Evolutionary conservation across 805 yeast species (phyloP).

Genomic region (Cyberlindnera mrakii): DNA sequence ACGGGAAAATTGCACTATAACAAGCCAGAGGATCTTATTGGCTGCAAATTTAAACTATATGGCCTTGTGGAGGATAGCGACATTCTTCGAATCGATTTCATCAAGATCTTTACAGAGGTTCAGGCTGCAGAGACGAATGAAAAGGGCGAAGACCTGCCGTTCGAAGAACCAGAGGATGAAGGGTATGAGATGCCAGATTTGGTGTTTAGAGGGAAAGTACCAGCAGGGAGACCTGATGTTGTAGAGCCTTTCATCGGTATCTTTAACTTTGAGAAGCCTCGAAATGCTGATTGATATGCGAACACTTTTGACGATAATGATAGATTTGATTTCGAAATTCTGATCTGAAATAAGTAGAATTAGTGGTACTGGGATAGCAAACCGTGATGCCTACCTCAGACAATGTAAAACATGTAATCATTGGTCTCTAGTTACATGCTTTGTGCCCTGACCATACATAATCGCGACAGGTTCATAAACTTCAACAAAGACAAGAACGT

Average conservation of each 20-base stretch:
- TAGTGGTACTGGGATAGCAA: no score
- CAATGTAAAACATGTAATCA: no score
- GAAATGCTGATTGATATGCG: slow-evolving; percentile 1
- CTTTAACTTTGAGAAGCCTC: slow-evolving; percentile 38
- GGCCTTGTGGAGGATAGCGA: slow-evolving; percentile 43
- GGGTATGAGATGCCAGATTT: slow-evolving; percentile 40
- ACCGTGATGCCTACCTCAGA: no score
- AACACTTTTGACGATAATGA: background rate
- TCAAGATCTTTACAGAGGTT: slow-evolving; percentile 33
- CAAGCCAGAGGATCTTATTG: slow-evolving; percentile 38
- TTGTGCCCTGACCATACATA: no score
- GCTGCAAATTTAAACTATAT: slow-evolving; percentile 43
- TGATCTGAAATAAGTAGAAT: no score
- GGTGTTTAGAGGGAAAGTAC: slow-evolving; percentile 45
- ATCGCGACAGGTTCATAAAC: no score
- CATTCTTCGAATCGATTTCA: slow-evolving; percentile 43
- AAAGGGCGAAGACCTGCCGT: slow-evolving; percentile 8
- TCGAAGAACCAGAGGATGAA: slow-evolving; percentile 28
- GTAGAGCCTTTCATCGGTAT: slow-evolving; percentile 52
- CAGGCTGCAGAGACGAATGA: slow-evolving; percentile 5
- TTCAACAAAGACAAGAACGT: no score
- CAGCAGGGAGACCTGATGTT: slow-evolving; percentile 46
- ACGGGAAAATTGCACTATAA: slow-evolving; percentile 44
- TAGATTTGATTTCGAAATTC: no score
- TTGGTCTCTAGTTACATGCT: no score